phyloP scores from a whole-genome alignment of 23 red algal genomes.

The Cyanidioschyzon merolae region DNA sequence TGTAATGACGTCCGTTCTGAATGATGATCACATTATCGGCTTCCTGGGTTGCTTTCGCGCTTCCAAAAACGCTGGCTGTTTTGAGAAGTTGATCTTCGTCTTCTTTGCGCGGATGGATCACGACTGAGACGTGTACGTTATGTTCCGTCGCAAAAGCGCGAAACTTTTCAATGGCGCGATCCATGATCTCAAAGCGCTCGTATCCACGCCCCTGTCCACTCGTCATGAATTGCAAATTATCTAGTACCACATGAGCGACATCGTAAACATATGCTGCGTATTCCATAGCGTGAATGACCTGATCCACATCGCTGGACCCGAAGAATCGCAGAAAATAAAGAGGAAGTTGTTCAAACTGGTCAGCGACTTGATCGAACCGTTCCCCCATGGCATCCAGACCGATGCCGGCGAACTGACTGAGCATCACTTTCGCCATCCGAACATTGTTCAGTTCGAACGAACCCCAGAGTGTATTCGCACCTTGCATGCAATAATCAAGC shows the following conservation, averaged over 20 bases:
- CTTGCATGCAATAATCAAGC: conserved; percentile 76
- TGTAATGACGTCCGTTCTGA: conserved; percentile 29
- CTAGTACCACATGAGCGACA: conserved; percentile 59
- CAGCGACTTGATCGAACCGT: conserved; percentile 40
- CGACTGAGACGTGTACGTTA: conserved; percentile 67
- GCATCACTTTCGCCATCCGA: conserved; percentile 36
- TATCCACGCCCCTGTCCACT: neutral
- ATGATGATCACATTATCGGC: conserved; percentile 77
- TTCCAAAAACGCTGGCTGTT: conserved; percentile 59
- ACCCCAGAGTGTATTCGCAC: conserved; percentile 69
- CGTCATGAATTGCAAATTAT: conserved; percentile 90
- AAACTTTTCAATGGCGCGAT: conserved; percentile 52
- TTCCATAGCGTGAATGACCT: conserved; percentile 77
- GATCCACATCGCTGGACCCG: conserved; percentile 46
- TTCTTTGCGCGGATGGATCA: conserved; percentile 59
- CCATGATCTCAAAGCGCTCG: conserved; percentile 62
- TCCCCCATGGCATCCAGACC: conserved; percentile 6
- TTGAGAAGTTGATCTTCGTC: conserved; percentile 41
- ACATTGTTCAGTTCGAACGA: conserved; percentile 67
- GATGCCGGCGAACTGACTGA: conserved; percentile 35
- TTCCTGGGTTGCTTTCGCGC: conserved; percentile 66
- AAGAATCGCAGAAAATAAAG: conserved; percentile 79
- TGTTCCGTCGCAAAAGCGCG: conserved; percentile 40
- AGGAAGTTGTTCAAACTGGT: conserved; percentile 52
- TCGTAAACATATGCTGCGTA: conserved; percentile 77